Evolutionary conservation across 352 stramenopile genomes (phyloP), one percentile per base, ranked within the genome.

Genomic region (Phytopythium kandeliae): DNA sequence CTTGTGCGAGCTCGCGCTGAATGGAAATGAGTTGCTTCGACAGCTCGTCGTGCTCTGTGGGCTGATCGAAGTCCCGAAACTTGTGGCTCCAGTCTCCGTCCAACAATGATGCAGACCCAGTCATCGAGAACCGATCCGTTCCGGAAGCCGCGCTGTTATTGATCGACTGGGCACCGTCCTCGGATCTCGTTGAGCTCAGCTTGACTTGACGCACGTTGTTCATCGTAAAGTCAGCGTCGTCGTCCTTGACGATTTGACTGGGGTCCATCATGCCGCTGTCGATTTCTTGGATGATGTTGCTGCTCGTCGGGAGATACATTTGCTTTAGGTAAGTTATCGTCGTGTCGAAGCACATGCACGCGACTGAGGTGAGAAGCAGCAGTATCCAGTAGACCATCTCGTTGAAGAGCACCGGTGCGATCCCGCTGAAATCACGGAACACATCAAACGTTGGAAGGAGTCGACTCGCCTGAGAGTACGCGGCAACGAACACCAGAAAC

Each of bases 261-360:
- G 6, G 26, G 26, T 86, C 69, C 0, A 71, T 74, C 0, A 94
- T 35, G 0, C 80, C 75, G 17, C 72, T 86, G 37, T 94, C 83
- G 48, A 94, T 94, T 35, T 94, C 83, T 30, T 85, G 61, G 30
- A 94, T 92, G 36, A 94, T 94, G 28, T 89, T 79, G 51, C 84
- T 82, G 50, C 82, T 89, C 1, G 80, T 85, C 4, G 84, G 81
- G 42, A 94, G 55, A 28, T 92, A 92, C 81, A 92, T 94, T 52
- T 88, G 76, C 47, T 74, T 78, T 30, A 94, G 30, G 53, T 92
- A 94, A 59, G 84, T 74, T 40, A 86, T 61, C 7, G 75, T 71
- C 30, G 89, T 46, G 48, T 94, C 79, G 4, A 81, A 63, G 17
- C 60, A 69, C 15, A 94, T 59, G 17, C 74, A 89, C 2, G 78